Conservation (phyloP, 2,329 filamentous ascomycete species). For the Calonectria ilicicola region DNA sequence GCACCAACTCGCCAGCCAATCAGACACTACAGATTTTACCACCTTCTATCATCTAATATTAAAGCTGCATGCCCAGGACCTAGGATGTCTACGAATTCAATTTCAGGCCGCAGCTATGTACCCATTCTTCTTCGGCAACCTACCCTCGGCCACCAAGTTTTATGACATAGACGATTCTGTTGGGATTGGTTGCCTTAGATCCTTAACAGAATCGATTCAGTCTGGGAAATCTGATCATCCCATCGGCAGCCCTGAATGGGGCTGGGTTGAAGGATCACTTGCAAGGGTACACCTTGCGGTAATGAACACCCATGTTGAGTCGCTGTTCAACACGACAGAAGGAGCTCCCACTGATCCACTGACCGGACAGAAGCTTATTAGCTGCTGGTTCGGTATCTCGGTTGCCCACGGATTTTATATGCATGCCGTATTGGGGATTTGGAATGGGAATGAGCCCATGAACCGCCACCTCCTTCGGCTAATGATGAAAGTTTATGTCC, state of each 20-base stretch:
- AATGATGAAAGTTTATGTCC: conserved; percentile 19
- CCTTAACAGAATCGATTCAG: not conserved
- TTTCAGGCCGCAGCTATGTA: not conserved
- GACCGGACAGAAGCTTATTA: not conserved
- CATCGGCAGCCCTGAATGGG: not conserved
- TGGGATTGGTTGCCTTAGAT: not conserved
- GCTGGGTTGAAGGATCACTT: not conserved
- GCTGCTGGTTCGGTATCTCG: conserved; percentile 19
- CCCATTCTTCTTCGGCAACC: not conserved
- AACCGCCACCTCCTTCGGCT: conserved; percentile 16
- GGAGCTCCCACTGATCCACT: not conserved
- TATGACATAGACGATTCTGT: not conserved
- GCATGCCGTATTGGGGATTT: conserved; percentile 29
- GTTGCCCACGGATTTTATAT: conserved; percentile 31
- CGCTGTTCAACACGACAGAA: not conserved
- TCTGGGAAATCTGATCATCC: not conserved
- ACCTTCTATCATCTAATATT: not conserved
- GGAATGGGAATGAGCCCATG: conserved; percentile 17
- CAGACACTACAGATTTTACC: not conserved
- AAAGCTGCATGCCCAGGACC: not conserved
- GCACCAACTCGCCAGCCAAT: not conserved
- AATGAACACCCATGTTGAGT: not conserved
- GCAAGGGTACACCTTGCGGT: not conserved
- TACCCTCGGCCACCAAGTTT: not conserved
- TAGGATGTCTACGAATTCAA: not conserved